Base-by-base conservation (phyloP, 2,329 filamentous ascomycete species). In the Penicillium sp. region DNA sequence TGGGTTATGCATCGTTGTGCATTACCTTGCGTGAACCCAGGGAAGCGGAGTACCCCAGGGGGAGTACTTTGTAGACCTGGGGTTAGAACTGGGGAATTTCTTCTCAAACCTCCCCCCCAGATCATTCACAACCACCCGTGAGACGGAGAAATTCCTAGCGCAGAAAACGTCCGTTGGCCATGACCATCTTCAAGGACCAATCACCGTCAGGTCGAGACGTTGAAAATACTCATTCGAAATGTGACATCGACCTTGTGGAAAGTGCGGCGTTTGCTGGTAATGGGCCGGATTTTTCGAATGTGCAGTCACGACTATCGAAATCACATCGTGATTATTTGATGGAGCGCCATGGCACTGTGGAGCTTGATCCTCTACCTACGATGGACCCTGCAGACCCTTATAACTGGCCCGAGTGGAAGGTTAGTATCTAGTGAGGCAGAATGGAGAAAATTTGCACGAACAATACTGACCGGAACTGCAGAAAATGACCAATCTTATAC, bases 321-420 rank as follows among this genome's bases (percentile, higher is more conserved):
- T 60, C 62, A 29, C 70, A 73, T 55, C 65, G 63, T 27, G 74
- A 82, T 42, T 84, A 82, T 66, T 73, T 85, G 25, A 67, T 84
- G 15, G 64, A 77, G 48, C 76, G 77, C 52, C 82, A 84, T 74
- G 82, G 82, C 51, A 83, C 81, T 2, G 61, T 83, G 47, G 76
- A 82, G 14, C 76, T 84, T 11, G 79, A 83, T 54, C 82, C 82
- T 2, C 67, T 84, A 23, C 82, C 82, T 5, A 75, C 75, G n/a
- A 75, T 77, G 64, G 74, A 75, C 46, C 75, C 78, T 47, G 79
- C 78, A 3, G 82, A 85, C 61, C 82, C 82, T 6, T 82, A 81
- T 64, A 84, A 85, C 58, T 85, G 81, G 81, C 77, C 81, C 8
- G 67, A 68, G 41, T 80, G 79, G 77, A 83, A 82, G 73, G 79